Conservation (phyloP, 371 early-diverging fungal genomes). For the Mortierella sp. region DNA sequence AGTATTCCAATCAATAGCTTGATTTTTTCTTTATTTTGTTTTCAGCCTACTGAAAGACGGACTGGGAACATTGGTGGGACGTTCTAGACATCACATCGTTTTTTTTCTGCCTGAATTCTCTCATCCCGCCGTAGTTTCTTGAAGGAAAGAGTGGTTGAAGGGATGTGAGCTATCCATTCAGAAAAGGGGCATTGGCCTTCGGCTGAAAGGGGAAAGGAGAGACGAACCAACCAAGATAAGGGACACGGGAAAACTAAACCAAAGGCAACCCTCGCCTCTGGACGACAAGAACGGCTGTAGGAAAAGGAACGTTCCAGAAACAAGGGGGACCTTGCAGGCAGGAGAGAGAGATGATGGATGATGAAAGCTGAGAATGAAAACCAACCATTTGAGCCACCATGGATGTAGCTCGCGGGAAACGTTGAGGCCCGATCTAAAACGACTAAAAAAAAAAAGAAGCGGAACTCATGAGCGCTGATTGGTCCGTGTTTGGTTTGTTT, state of each 20-base stretch:
- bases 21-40: neutral
- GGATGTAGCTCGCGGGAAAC: neutral
- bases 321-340: too few relatives aligned
- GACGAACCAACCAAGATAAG: neutral
- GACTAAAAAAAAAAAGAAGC: neutral
- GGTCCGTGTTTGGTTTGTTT: conserved; percentile 11
- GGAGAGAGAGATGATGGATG: neutral
- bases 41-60: neutral
- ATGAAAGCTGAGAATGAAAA: neutral
- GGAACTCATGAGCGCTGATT: neutral
- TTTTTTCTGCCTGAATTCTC: neutral
- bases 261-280: neutral
- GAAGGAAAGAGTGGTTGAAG: neutral
- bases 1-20: neutral
- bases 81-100: neutral
- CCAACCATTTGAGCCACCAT: neutral
- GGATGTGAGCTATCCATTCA: neutral
- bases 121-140: neutral
- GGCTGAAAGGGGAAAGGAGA: neutral
- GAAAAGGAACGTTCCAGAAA: neutral
- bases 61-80: neutral
- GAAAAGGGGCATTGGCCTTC: neutral
- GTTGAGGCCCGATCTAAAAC: neutral
- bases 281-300: neutral
- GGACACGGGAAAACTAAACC: neutral